A percentile compares a stretch with the other conserved stretches of the same genome.
Conservation (phyloP, 2,329 filamentous ascomycete species). For the Sporothrix protearum region DNA sequence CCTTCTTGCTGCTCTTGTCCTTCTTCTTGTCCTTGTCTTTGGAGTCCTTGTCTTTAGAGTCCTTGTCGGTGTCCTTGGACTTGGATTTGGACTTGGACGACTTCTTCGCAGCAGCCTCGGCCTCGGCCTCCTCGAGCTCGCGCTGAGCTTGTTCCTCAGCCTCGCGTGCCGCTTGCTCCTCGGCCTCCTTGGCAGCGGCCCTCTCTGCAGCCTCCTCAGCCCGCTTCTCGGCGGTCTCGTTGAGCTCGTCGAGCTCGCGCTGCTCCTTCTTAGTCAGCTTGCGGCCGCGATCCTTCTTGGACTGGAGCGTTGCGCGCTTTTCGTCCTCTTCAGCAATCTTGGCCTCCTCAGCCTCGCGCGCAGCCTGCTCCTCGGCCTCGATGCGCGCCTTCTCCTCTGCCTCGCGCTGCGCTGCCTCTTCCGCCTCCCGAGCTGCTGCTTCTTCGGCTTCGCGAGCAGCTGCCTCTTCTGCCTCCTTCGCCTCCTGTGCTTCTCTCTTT, state of each 20-base stretch:
- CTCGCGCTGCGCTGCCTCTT: constrained; percentile 40
- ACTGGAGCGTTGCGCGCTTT: constrained; percentile 35
- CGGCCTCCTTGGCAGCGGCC: constrained; percentile 36
- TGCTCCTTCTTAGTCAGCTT: constrained; percentile 35
- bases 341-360: constrained; percentile 36
- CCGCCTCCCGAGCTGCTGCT: constrained; percentile 39
- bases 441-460: constrained; percentile 31
- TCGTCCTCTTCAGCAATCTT: constrained; percentile 40
- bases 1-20: constrained; percentile 28
- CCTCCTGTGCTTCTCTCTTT: constrained; percentile 39
- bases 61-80: constrained; percentile 30
- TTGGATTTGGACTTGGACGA: constrained; percentile 40
- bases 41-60: constrained; percentile 29
- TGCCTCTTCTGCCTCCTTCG: constrained; percentile 33
- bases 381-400: constrained; percentile 37
- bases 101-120: constrained; percentile 28
- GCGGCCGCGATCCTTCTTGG: constrained; percentile 32
- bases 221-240: constrained; percentile 35
- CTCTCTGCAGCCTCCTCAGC: constrained; percentile 33
- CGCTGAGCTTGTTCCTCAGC: constrained; percentile 35
- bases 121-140: constrained; percentile 39
- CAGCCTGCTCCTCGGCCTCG: constrained; percentile 32
- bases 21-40: constrained; percentile 29
- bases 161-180: constrained; percentile 38
- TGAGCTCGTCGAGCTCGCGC: constrained; percentile 37